Evolutionary conservation across 2,329 filamentous ascomycete species (phyloP).

Genomic region (Talaromyces rugulosus): DNA sequence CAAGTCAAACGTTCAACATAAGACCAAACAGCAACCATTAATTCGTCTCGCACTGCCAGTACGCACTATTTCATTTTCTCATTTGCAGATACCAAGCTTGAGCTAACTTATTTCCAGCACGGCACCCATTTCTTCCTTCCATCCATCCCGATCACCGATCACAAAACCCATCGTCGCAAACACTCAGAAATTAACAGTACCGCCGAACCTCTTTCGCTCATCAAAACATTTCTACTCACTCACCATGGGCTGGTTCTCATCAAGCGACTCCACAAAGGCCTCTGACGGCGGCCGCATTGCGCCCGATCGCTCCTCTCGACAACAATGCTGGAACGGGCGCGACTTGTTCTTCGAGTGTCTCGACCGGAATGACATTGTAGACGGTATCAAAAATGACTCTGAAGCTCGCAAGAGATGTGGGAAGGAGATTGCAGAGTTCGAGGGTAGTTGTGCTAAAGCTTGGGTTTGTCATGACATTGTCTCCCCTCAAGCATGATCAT

Average conservation of each 20-base stretch:
- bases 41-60: neutral
- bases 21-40: neutral
- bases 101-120: neutral
- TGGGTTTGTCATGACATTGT: constrained; percentile 63
- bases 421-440: constrained; percentile 62
- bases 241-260: constrained; percentile 41
- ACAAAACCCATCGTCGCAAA: neutral
- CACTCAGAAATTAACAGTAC: neutral
- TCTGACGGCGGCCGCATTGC: constrained; percentile 65
- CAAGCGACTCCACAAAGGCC: constrained; percentile 43
- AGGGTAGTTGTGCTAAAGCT: constrained; percentile 78
- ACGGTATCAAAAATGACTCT: constrained; percentile 60
- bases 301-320: constrained; percentile 77
- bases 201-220: neutral
- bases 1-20: no score
- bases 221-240: neutral
- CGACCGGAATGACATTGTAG: constrained; percentile 74
- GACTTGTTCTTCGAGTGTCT: constrained; percentile 87
- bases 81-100: neutral
- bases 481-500: neutral
- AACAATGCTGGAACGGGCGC: constrained; percentile 82
- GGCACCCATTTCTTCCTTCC: no score
- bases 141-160: no score
- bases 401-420: constrained; percentile 57
- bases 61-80: no score